A percentile compares a stretch with the other conserved stretches of the same genome.
Evolutionary conservation across 2,329 filamentous ascomycete genomes (phyloP).

Genomic region (Fusarium gaditjirri): DNA sequence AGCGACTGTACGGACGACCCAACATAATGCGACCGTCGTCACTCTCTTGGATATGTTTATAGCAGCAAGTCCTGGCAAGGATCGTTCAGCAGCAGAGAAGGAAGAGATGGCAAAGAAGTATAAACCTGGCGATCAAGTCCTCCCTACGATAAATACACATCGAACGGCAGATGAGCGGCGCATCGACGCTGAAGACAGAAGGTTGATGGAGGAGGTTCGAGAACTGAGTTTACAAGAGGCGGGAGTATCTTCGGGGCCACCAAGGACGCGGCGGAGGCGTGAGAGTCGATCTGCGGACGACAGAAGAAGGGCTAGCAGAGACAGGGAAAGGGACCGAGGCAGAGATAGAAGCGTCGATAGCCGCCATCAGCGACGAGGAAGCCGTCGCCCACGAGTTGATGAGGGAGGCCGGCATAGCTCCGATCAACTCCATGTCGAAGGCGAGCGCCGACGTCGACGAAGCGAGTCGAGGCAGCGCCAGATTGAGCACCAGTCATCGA

Average conservation of each 20-base stretch:
- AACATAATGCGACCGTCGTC: conserved; percentile 89
- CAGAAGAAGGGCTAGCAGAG: conserved; percentile 46
- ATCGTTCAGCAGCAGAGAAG: conserved; percentile 76
- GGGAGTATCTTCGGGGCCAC: conserved; percentile 57
- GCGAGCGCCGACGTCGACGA: conserved; percentile 49
- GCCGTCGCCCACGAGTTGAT: conserved; percentile 40
- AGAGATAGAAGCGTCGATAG: conserved; percentile 46
- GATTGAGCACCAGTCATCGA: conserved; percentile 88
- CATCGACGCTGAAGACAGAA: conserved; percentile 73
- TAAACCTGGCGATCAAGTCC: conserved; percentile 81
- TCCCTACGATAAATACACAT: conserved; percentile 69
- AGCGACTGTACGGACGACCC: conserved; percentile 84
- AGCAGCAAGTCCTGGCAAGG: conserved; percentile 79
- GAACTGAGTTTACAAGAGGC: conserved; percentile 78
- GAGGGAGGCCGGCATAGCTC: conserved; percentile 43
- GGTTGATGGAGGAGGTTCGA: conserved; percentile 76
- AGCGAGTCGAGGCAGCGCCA: conserved; percentile 66
- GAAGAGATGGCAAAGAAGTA: conserved; percentile 80
- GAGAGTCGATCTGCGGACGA: conserved; percentile 51
- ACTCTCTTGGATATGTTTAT: conserved; percentile 92
- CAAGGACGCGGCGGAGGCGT: conserved; percentile 45
- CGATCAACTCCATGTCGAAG: conserved; percentile 53
- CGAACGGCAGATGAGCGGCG: conserved; percentile 64
- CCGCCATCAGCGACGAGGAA: conserved; percentile 45
- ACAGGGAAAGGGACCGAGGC: conserved; percentile 19